Conservation (phyloP, 805 yeast genomes). For the Citeromyces nyonsensis region DNA sequence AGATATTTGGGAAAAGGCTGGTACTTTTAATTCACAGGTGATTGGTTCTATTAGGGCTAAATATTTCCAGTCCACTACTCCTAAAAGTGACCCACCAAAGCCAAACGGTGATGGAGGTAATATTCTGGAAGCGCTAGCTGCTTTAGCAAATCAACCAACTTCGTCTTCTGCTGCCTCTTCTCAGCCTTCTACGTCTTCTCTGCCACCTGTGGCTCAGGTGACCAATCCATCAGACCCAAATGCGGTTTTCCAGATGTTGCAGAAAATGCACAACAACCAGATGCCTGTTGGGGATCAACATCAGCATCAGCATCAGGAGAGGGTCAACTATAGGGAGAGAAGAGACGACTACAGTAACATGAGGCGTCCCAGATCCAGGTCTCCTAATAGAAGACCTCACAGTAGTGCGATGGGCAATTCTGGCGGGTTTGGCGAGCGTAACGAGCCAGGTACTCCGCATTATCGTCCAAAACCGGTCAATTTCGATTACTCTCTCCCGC, state of each 20-base stretch:
- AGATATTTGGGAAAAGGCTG: slow-evolving; percentile 85
- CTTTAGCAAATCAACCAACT: slow-evolving; percentile 28
- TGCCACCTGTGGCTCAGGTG: slow-evolving; percentile 13
- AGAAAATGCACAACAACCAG: slow-evolving; percentile 26
- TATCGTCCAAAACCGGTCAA: slow-evolving; percentile 63
- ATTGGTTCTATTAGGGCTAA: slow-evolving; percentile 41
- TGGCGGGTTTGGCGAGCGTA: slow-evolving; percentile 27
- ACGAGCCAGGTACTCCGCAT: slow-evolving; percentile 59
- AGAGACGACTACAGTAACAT: slow-evolving; percentile 17
- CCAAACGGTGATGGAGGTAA: slow-evolving; percentile 34
- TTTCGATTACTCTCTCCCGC: slow-evolving; percentile 56
- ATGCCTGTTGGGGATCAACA: not conserved
- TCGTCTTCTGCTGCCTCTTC: slow-evolving; percentile 7
- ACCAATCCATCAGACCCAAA: slow-evolving; percentile 16
- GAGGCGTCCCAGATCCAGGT: slow-evolving; percentile 37
- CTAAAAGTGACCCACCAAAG: slow-evolving; percentile 51
- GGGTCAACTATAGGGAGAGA: slow-evolving; percentile 9
- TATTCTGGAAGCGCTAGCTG: slow-evolving; percentile 55
- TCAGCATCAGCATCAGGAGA: slow-evolving; percentile 3
- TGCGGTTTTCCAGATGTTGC: slow-evolving; percentile 35
- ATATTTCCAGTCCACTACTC: slow-evolving; percentile 52
- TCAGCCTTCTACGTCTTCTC: slow-evolving; percentile 8
- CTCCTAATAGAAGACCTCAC: slow-evolving; percentile 19
- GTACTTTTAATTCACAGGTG: slow-evolving; percentile 49
- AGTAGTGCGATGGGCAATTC: slow-evolving; percentile 14